These are phyloP conservation scores for Fusarium coicis DNA, from an alignment of 2,329 filamentous ascomycete genomes.

Conservation along the genomic window DNA sequence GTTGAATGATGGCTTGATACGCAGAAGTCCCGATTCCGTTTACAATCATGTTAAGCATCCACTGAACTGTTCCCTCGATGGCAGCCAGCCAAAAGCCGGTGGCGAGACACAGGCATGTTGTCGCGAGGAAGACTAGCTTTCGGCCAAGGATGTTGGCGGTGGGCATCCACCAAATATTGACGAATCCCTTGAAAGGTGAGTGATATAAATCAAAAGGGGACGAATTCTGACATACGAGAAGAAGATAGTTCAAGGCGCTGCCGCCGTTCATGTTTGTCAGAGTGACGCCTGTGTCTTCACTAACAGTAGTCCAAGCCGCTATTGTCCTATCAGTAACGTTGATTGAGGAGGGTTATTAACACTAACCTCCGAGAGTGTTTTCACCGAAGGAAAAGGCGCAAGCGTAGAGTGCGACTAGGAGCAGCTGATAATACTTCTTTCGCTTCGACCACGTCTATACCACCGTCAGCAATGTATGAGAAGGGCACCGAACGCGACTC, in stretches of 20 bases:
- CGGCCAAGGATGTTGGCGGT: background rate
- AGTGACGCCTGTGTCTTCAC: background rate
- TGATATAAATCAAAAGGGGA: accelerated
- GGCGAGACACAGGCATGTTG: background rate
- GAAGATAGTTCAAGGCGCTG: background rate
- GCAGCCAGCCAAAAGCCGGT: background rate
- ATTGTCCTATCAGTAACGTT: background rate
- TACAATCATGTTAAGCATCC: background rate
- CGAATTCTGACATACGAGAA: accelerated
- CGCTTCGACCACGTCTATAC: background rate
- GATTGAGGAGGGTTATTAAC: accelerated
- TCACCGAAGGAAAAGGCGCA: background rate
- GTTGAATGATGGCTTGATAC: background rate
- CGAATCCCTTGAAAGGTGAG: background rate
- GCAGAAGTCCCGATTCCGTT: background rate
- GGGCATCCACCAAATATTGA: background rate
- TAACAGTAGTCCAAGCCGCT: background rate
- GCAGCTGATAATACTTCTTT: background rate
- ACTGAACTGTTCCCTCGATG: no score
- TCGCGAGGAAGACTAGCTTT: background rate
- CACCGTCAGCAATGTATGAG: accelerated
- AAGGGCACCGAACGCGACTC: accelerated
- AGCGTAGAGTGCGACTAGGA: background rate
- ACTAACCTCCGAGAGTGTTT: background rate
- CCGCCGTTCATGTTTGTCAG: background rate